Evolutionary conservation across 768 basidiomycete species (phyloP).

Genomic region (Suillus hirtellus): DNA sequence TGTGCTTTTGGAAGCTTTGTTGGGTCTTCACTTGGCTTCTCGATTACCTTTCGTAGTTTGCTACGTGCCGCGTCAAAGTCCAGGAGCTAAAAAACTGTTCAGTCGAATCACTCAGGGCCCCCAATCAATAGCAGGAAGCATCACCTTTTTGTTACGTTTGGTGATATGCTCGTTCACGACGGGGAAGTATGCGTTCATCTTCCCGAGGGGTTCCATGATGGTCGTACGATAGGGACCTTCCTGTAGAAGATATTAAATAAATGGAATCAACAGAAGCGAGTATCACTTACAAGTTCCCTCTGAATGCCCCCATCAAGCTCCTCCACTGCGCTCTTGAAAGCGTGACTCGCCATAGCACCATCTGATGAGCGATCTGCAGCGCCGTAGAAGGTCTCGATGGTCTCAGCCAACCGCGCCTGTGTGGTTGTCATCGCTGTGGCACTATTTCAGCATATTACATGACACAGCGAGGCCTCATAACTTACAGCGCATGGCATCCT

Average conservation of each 20-base stretch:
- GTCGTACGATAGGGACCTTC: constrained; percentile 94
- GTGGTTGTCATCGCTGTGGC: constrained; percentile 85
- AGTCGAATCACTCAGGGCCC: background rate
- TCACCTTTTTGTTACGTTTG: constrained; percentile 96
- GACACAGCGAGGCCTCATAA: constrained; percentile 3
- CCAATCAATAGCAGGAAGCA: constrained; percentile 7
- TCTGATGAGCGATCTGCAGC: constrained; percentile 82
- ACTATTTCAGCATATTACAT: constrained; percentile 4
- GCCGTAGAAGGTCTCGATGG: constrained; percentile 89
- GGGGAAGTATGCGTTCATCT: constrained; percentile 95
- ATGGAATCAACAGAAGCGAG: constrained; percentile 9
- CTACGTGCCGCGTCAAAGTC: constrained; percentile 95
- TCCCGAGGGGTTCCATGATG: constrained; percentile 92
- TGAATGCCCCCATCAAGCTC: constrained; percentile 86
- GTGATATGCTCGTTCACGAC: constrained; percentile 89
- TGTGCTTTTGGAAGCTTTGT: constrained; percentile 90
- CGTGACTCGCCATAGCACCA: constrained; percentile 95
- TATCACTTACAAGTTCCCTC: constrained; percentile 74
- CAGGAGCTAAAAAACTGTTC: constrained; percentile 58
- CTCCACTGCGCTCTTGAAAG: constrained; percentile 93
- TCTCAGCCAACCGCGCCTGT: constrained; percentile 92
- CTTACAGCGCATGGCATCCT: constrained; percentile 91
- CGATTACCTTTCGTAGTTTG: constrained; percentile 83
- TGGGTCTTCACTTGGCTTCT: constrained; percentile 92
- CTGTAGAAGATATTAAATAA: constrained; percentile 39